These are phyloP conservation scores for Arthrobotrys musiformis DNA, from an alignment of 2,329 filamentous ascomycete species.

Conservation along the genomic window DNA sequence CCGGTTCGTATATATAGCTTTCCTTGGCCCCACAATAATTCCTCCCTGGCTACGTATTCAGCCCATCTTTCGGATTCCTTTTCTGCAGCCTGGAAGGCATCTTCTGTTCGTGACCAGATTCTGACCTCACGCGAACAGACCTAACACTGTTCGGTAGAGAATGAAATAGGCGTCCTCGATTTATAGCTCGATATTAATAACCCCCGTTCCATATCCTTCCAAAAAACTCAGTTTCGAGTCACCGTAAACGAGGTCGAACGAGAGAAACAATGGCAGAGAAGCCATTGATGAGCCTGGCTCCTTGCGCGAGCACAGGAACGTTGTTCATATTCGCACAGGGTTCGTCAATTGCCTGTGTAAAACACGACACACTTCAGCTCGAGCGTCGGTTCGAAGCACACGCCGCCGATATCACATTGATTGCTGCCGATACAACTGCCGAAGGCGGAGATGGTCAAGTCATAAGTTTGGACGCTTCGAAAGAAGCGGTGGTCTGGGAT, in stretches of 20 bases:
- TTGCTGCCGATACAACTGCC: slow-evolving; percentile 90
- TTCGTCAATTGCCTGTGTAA: slow-evolving; percentile 82
- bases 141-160: slow-evolving; percentile 33
- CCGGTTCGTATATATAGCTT: slow-evolving; percentile 48
- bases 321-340: slow-evolving; percentile 90
- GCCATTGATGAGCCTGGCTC: slow-evolving; percentile 61
- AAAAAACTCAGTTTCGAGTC: slow-evolving; percentile 45
- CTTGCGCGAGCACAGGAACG: slow-evolving; percentile 88
- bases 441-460: slow-evolving; percentile 86
- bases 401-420: slow-evolving; percentile 81
- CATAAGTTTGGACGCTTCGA: slow-evolving; percentile 89
- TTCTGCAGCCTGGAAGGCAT: background rate
- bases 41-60: background rate
- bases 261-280: slow-evolving; percentile 47
- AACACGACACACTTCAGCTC: slow-evolving; percentile 90
- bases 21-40: slow-evolving; percentile 12
- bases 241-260: slow-evolving; percentile 33
- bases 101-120: background rate
- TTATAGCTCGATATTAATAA: slow-evolving; percentile 42
- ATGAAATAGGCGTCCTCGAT: slow-evolving; percentile 46
- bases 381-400: slow-evolving; percentile 88
- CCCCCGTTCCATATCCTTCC: slow-evolving; percentile 24
- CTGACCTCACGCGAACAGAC: background rate
- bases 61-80: background rate
- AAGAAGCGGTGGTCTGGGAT: slow-evolving; percentile 97